Conservation (phyloP, 2,329 filamentous ascomycete species). For the Colletotrichum australisinense region DNA sequence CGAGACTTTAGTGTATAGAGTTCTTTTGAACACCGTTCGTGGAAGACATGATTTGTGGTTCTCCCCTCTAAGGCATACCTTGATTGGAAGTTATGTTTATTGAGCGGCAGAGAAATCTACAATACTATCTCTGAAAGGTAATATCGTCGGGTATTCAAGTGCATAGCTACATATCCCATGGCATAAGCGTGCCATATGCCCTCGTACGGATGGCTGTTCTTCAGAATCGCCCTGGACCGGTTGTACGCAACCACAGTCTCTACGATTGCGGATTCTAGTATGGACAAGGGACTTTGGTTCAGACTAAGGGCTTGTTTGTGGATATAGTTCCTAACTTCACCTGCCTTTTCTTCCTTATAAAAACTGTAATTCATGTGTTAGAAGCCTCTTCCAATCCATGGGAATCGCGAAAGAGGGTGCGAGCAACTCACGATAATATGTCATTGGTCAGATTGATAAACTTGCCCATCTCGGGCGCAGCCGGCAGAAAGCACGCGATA, state of each 20-base stretch:
- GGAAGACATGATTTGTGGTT: neutral
- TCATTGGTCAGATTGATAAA: constrained; percentile 43
- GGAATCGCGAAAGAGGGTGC: no score
- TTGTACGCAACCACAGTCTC: constrained; percentile 35
- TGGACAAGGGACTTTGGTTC: neutral
- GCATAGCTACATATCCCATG: constrained; percentile 41
- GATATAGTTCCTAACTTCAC: constrained; percentile 43
- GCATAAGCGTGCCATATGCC: constrained; percentile 40
- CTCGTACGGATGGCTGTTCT: constrained; percentile 37
- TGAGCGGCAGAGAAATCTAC: neutral
- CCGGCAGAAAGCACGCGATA: constrained; percentile 41
- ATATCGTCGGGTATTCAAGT: constrained; percentile 31
- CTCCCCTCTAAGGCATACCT: neutral
- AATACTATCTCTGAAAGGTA: constrained; percentile 32
- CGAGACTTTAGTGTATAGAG: neutral
- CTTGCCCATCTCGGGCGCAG: constrained; percentile 41
- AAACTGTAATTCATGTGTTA: constrained; percentile 35
- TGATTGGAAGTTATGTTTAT: neutral
- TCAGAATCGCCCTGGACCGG: constrained; percentile 37
- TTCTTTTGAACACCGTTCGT: no score
- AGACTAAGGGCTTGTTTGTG: constrained; percentile 36
- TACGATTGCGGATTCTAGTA: constrained; percentile 5
- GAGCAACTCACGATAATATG: constrained; percentile 45
- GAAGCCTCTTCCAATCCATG: no score
- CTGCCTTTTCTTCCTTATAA: constrained; percentile 44